A percentile compares a stretch with the other conserved stretches of the same genome.
Conservation (phyloP, 1,139 yeast genomes). For the Yamadazyma mexicana region DNA sequence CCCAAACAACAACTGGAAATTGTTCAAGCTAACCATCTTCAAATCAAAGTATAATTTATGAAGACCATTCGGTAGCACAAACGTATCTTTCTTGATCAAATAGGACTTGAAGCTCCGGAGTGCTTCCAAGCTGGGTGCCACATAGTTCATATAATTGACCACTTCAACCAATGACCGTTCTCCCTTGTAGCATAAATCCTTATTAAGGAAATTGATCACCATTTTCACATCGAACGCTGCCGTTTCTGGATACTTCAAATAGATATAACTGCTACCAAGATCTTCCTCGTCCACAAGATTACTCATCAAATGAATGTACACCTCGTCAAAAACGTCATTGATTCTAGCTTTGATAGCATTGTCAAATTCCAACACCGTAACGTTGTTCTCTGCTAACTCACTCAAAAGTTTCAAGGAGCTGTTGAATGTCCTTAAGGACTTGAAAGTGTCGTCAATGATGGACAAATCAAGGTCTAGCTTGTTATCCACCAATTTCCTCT, state of each 20-base stretch:
- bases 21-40: constrained; percentile 32
- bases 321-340: constrained; percentile 25
- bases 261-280: constrained; percentile 2
- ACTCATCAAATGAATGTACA: constrained; percentile 23
- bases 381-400: constrained; percentile 30
- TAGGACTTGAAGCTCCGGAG: constrained; percentile 19
- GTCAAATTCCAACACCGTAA: constrained; percentile 29
- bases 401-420: constrained; percentile 34
- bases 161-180: constrained; percentile 26
- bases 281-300: constrained; percentile 16
- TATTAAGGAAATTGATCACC: constrained; percentile 27
- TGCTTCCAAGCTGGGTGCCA: constrained; percentile 31
- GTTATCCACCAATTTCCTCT: constrained; percentile 16
- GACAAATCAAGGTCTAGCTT: constrained; percentile 21
- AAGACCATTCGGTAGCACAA: constrained; percentile 33
- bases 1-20: constrained; percentile 33
- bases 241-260: constrained; percentile 13
- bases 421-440: constrained; percentile 31
- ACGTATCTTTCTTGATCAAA: constrained; percentile 10
- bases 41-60: constrained; percentile 33
- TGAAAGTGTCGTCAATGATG: constrained; percentile 26
- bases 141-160: constrained; percentile 31
- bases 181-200: constrained; percentile 17
- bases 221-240: constrained; percentile 16
- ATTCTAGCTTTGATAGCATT: constrained; percentile 31